Evolutionary conservation across 106 monocot species (phyloP).

Genomic region (Allium fistulosum): DNA sequence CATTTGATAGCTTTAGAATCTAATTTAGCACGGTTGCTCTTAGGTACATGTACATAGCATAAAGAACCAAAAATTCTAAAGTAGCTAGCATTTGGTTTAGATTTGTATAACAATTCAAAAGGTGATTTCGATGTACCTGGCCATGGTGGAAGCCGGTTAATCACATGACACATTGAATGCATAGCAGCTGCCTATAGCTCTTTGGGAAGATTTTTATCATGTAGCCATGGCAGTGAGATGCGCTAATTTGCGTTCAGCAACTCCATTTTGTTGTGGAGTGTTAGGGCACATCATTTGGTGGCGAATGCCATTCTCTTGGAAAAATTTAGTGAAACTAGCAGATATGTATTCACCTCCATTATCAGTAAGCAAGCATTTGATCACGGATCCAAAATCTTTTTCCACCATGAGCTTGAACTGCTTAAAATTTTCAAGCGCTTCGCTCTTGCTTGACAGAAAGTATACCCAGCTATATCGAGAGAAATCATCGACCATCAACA

Average conservation of each 20-base stretch:
- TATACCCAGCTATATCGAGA: neutral
- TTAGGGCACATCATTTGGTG: neutral
- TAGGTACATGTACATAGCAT: neutral
- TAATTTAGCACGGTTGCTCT: no score
- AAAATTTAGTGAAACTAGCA: neutral
- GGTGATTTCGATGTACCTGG: neutral
- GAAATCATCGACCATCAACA: neutral
- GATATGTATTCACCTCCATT: neutral
- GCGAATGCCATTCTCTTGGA: neutral
- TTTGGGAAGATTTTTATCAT: neutral
- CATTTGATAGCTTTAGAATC: neutral
- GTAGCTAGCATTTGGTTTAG: neutral
- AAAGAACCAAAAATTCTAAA: neutral
- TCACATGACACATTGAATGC: neutral
- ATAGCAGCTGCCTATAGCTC: neutral
- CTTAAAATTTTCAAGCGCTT: neutral
- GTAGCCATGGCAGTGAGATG: neutral
- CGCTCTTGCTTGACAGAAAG: neutral
- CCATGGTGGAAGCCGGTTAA: neutral
- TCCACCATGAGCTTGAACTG: neutral
- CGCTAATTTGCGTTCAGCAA: neutral
- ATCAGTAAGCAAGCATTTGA: neutral
- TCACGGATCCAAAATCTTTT: neutral
- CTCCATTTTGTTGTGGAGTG: neutral
- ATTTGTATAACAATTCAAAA: neutral